Base-by-base conservation (phyloP, 2,329 filamentous ascomycete genomes). In the Botrytis paeoniae region DNA sequence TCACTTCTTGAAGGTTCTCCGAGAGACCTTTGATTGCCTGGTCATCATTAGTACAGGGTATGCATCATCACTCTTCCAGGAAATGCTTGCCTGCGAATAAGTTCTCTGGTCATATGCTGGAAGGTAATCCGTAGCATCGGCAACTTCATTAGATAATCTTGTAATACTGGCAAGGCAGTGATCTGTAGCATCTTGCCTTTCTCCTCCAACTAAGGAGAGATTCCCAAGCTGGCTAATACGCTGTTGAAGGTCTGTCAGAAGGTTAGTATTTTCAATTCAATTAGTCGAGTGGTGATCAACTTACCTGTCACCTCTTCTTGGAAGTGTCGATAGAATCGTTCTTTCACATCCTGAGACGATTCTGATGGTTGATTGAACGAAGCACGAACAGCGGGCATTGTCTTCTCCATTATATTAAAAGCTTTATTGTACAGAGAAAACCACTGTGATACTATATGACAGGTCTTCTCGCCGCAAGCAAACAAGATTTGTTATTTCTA, bases 21-120 rank as follows among this genome's bases (percentile, higher is more conserved):
- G 91, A 91, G 22, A 98, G 85, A 25, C 87, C 87, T 85, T 96
- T 97, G 82, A 98, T 90, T 35, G 92, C 89, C 89, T 78, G 29
- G 12, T 8, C 5, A 62, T 61, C n/a, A 25, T 73, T 94, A 77
- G 78, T 59, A 39, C 65, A 61, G 10, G 66, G n/a, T 68, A 57
- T 12, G 25, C 59, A 54, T 14, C 10, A 41, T 14, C 18, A 39
- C 0, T 29, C 37, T 64, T 20, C 72, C n/a, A 51, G 25, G 5
- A 18, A 64, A 22, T 59, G 70, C 79, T 71, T 82, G 94, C 93
- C 84, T 95, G 90, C 61, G 91, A 89, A 80, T 97, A 98, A 37
- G 92, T 91, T 77, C 93, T 89, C 81, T 96, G 93, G 79, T 98
- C 96, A 80, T 98, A 97, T 12, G 94, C 90, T 4, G 96, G 94